Evolutionary conservation across 352 stramenopile species (phyloP), one percentile per base, ranked within the genome.

Genomic region (Pythium brachiatum): DNA sequence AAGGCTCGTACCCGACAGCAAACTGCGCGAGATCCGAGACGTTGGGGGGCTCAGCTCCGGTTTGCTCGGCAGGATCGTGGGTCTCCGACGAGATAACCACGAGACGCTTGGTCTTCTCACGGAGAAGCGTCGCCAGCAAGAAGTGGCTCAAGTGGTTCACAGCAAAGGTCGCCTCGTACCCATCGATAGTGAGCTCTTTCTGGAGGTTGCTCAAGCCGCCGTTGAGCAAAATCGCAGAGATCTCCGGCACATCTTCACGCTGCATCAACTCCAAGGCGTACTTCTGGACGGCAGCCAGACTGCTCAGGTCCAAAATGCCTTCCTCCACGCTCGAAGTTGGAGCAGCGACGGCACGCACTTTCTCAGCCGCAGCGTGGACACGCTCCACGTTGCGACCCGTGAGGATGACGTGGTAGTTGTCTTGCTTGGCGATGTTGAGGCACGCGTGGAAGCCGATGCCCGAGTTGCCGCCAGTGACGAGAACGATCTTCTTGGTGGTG

Each of bases 121-220:
- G 47, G 2, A 82, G 69, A 5, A 70, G 51, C n/a, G 57, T 72
- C 21, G 67, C 29, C 18, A 86, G 55, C 25, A 80, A 43, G 59
- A 83, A 83, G 43, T 79, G 77, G 13, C 70, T 69, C 15, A 86
- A 23, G 46, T 81, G 70, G 66, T 86, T 86, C 38, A 67, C 57
- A 11, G 54, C 72, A 25, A 83, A 76, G 3, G 74, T 79, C 1
- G 25, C 7, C 44, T 83, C 74, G 25, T 82, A 74, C 7, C 74
- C 74, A 31, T 82, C 77, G 1, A 34, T 25, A 0, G 74, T 80
- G 41, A 63, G 38, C 1, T 53, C 50, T 47, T 73, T 72, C 20
- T 23, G 31, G 4, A 53, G 32, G 6, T 54, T 25, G 20, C 74
- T 56, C 2, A 83, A 43, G 0, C 74, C 74, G 12, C 60, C 74